Conservation (phyloP, 2,329 filamentous ascomycete species). For the Aureobasidium uvarum region DNA sequence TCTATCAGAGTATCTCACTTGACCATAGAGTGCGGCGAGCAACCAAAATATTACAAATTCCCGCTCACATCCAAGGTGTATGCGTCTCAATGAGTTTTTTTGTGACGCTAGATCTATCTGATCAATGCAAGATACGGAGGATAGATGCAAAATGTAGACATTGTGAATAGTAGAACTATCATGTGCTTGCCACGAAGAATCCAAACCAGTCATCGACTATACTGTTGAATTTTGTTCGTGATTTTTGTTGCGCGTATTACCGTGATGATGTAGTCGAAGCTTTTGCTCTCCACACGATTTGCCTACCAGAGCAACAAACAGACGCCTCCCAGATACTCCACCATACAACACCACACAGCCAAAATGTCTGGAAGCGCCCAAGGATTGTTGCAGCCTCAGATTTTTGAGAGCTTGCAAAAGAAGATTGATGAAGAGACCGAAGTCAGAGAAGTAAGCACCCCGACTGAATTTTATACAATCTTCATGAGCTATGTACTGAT, state of each 20-base stretch:
- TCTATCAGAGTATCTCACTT: neutral
- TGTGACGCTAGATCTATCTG: neutral
- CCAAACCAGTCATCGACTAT: neutral
- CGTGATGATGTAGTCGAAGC: conserved; percentile 25
- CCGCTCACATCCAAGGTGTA: neutral
- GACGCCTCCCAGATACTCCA: neutral
- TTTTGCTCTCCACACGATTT: conserved; percentile 23
- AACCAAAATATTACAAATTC: neutral
- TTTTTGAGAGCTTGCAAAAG: conserved; percentile 83
- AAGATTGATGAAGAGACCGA: conserved; percentile 85
- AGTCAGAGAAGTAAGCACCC: conserved; percentile 64
- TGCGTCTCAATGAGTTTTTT: neutral
- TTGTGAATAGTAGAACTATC: neutral
- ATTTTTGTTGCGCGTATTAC: neutral
- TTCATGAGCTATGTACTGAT: neutral
- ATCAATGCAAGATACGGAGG: neutral
- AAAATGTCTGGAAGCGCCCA: conserved; percentile 16
- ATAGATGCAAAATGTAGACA: too few relatives aligned
- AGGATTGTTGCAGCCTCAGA: conserved; percentile 69
- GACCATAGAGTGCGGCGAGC: neutral
- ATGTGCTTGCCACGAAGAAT: neutral
- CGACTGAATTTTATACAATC: conserved; percentile 34
- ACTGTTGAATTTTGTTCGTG: neutral
- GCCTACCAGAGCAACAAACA: neutral
- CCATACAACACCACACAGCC: neutral